Base-by-base conservation (phyloP, 2,329 filamentous ascomycete genomes). In the Paraphoma chrysanthemicola region DNA sequence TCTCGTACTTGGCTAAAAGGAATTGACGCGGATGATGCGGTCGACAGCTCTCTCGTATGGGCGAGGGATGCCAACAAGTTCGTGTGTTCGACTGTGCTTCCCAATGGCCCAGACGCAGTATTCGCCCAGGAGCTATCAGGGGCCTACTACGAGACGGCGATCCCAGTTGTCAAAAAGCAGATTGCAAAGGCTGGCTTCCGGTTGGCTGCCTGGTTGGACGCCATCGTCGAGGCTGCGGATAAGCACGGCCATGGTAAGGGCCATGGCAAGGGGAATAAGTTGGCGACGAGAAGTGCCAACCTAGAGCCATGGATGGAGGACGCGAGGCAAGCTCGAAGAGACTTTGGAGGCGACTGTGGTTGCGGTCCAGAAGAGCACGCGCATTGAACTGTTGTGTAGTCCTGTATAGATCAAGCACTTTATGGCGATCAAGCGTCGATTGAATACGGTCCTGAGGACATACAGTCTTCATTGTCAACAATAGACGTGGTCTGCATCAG, bases 61-160 rank as follows among this genome's bases (percentile, higher is more conserved):
- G 79, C 79, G 1, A 58, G 56, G 5, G 80, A 81, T 48, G 69
- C 78, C 3, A 82, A 82, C 54, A 57, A 65, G 0, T 78, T 71
- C 42, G 78, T 82, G 10, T 81, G 80, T 69, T 68, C 67, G 5
- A 69, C 73, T 14, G 80, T 81, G 0, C 55, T 80, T 29, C 77
- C 77, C 0, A 64, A 77, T 8, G 79, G 80, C 5, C 57, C 67
- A 6, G 68, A 69, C 12, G 71, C 69, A 4, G 70, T 81, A 0
- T 61, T 73, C 29, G 69, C 64, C 7, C 66, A 72, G 44, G 79
- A 82, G 46, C 59, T 81, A 29, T 73, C 64, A 36, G 75, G 73
- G 2, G 64, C 48, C 0, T 78, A 78, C 56, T 76, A 75, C 47
- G 63, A 78, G 23, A 63, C 57, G 23, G 76, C 72, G 1, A 72